A percentile compares a stretch with the other conserved stretches of the same genome.
These are phyloP conservation scores for Kockiozyma suomiensis DNA, from an alignment of 805 yeast species.

Conservation along the genomic window DNA sequence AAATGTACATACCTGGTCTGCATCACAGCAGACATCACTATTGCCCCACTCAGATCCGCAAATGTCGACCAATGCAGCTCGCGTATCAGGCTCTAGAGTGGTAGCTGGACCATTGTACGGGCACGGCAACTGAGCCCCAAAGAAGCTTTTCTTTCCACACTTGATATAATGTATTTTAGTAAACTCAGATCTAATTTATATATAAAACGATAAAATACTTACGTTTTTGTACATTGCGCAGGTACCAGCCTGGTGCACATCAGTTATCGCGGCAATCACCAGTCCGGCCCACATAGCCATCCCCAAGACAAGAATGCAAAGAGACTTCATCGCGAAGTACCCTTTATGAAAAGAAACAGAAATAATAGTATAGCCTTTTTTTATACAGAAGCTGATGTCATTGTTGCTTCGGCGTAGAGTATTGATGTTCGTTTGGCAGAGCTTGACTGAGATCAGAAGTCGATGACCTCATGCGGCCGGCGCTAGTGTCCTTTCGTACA, in stretches of 20 bases:
- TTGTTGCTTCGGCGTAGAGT: no score
- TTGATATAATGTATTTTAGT: conserved; percentile 20
- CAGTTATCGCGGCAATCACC: conserved; percentile 20
- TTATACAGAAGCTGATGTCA: not conserved
- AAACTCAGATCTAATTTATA: not conserved
- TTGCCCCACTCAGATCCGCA: conserved; percentile 74
- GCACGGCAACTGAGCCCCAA: conserved; percentile 82
- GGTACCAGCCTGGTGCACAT: conserved; percentile 47
- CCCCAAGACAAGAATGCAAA: not conserved
- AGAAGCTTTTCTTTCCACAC: conserved; percentile 80
- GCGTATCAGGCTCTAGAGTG: conserved; percentile 49
- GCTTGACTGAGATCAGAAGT: not conserved
- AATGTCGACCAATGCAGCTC: conserved; percentile 52
- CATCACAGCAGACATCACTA: conserved; percentile 67
- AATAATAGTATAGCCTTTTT: not conserved
- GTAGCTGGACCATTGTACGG: conserved; percentile 58
- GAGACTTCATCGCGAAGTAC: no score
- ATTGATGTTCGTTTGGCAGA: not conserved
- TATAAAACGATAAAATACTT: conserved; percentile 6
- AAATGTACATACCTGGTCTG: conserved; percentile 52
- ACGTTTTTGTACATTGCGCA: conserved; percentile 59
- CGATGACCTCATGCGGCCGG: not conserved
- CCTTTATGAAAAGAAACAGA: no score
- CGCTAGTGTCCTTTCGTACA: no score
- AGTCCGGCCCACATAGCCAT: not conserved